These are phyloP conservation scores for Evansstolkia leycettana DNA, from an alignment of 495 filamentous ascomycete genomes.

Conservation along the genomic window DNA sequence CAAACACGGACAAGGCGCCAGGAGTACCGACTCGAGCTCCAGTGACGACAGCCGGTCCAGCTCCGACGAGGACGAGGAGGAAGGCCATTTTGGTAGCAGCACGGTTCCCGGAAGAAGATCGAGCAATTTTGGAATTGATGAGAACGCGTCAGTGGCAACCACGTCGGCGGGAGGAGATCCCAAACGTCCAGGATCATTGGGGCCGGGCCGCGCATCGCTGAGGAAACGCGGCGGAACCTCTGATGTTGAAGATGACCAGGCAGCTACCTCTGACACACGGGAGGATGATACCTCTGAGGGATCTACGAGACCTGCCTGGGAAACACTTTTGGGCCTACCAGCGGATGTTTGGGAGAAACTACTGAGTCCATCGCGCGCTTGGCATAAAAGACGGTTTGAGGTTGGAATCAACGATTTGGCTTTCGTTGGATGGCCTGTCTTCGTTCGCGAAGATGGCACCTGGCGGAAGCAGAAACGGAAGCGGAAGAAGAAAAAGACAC, in stretches of 20 bases:
- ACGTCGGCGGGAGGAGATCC: slow-evolving; percentile 21
- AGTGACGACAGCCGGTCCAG: slow-evolving; percentile 34
- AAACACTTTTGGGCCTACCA: slow-evolving; percentile 63
- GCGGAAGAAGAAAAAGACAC: slow-evolving; percentile 41
- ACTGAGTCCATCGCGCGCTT: slow-evolving; percentile 65
- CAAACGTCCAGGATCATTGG: slow-evolving; percentile 28
- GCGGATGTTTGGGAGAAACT: slow-evolving; percentile 73
- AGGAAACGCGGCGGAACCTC: slow-evolving; percentile 18
- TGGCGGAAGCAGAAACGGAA: slow-evolving; percentile 68
- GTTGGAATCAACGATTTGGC: slow-evolving; percentile 71
- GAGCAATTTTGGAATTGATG: slow-evolving; percentile 25
- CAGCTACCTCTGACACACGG: slow-evolving; percentile 27
- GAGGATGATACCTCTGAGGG: slow-evolving; percentile 43
- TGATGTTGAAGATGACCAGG: slow-evolving; percentile 30
- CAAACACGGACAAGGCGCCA: slow-evolving; percentile 17
- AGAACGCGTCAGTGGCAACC: slow-evolving; percentile 11
- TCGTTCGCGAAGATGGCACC: slow-evolving; percentile 69
- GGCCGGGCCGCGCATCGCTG: slow-evolving; percentile 25
- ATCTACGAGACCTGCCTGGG: slow-evolving; percentile 49
- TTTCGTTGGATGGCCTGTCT: slow-evolving; percentile 80
- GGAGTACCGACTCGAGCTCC: slow-evolving; percentile 31
- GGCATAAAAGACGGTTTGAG: slow-evolving; percentile 80
- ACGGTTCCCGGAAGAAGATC: slow-evolving; percentile 16
- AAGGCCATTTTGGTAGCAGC: slow-evolving; percentile 14
- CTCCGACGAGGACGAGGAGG: slow-evolving; percentile 41